phyloP scores from a whole-genome alignment of 2,329 filamentous ascomycete species.

The Penicillium sp. region DNA sequence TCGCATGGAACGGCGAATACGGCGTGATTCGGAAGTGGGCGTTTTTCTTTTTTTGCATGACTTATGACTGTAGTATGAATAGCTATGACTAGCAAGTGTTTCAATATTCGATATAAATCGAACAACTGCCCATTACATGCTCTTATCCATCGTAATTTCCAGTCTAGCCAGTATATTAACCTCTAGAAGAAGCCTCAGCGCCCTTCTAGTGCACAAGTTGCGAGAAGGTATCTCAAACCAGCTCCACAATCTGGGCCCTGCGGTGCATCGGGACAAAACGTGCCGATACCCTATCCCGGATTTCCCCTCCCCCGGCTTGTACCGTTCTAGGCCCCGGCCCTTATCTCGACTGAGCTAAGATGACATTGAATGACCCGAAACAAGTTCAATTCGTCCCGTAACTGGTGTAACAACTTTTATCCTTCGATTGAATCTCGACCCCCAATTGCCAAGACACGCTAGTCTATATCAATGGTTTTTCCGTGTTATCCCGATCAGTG shows the following conservation, averaged over 20 bases:
- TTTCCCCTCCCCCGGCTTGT: not conserved
- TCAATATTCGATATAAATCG: not conserved
- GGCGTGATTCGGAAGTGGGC: conserved; percentile 27
- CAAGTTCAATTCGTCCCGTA: conserved; percentile 17
- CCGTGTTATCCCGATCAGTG: too few relatives aligned
- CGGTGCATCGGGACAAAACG: not conserved
- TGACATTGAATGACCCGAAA: conserved; percentile 36
- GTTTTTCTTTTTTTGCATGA: conserved; percentile 15
- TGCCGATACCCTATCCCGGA: not conserved
- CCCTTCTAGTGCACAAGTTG: not conserved
- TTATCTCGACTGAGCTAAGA: not conserved
- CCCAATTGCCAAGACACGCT: too few relatives aligned
- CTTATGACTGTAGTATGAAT: conserved; percentile 14
- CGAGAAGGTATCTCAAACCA: not conserved
- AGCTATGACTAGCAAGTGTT: conserved; percentile 1
- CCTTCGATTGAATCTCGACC: too few relatives aligned
- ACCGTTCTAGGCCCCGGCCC: not conserved
- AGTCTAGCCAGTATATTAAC: not conserved
- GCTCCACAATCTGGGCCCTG: not conserved
- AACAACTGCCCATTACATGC: not conserved
- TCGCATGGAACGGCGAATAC: conserved; percentile 34
- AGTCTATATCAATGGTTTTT: too few relatives aligned
- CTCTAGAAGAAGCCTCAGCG: not conserved
- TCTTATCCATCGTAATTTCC: not conserved
- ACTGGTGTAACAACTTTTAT: too few relatives aligned